These are phyloP conservation scores for Colletotrichum sansevieriae DNA, from an alignment of 2,329 filamentous ascomycete genomes.

Conservation along the genomic window DNA sequence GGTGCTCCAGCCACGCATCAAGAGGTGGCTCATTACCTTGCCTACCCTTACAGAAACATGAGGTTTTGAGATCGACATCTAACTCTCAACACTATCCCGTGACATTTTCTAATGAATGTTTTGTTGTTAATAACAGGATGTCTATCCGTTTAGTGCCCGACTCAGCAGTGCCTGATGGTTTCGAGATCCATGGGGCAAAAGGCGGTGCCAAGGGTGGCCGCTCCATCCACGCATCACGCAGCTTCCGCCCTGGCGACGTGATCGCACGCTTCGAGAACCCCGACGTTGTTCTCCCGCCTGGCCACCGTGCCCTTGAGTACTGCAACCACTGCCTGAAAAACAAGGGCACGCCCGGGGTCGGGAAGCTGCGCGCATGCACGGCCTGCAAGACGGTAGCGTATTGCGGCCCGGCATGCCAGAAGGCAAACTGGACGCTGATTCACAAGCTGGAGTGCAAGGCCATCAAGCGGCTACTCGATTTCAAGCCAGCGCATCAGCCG, in stretches of 20 bases:
- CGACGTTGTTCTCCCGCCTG: slow-evolving; percentile 62
- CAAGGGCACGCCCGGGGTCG: slow-evolving; percentile 22
- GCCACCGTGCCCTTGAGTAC: slow-evolving; percentile 54
- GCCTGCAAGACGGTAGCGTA: slow-evolving; percentile 67
- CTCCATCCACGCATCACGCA: slow-evolving; percentile 57
- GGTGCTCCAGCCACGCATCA: slow-evolving; percentile 6
- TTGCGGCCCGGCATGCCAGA: slow-evolving; percentile 68
- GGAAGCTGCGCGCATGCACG: slow-evolving; percentile 55
- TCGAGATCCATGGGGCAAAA: slow-evolving; percentile 32
- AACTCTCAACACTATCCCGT: too few species aligned
- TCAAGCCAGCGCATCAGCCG: slow-evolving; percentile 51
- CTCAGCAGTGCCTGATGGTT: slow-evolving; percentile 1
- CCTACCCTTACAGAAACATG: slow-evolving; percentile 5
- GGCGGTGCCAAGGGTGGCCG: slow-evolving; percentile 55
- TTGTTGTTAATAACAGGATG: background rate
- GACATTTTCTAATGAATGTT: too few species aligned
- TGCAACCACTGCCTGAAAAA: slow-evolving; percentile 64
- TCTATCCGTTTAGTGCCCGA: background rate
- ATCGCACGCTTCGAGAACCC: slow-evolving; percentile 59
- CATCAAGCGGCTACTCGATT: slow-evolving; percentile 51
- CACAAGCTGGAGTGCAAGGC: slow-evolving; percentile 69
- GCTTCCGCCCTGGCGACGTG: slow-evolving; percentile 59
- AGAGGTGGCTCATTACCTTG: background rate
- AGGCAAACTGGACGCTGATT: slow-evolving; percentile 63
- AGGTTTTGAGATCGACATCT: too few species aligned